Evolutionary conservation across 345 rosid genomes (phyloP).

Genomic region (Rhodamnia rubescens): DNA sequence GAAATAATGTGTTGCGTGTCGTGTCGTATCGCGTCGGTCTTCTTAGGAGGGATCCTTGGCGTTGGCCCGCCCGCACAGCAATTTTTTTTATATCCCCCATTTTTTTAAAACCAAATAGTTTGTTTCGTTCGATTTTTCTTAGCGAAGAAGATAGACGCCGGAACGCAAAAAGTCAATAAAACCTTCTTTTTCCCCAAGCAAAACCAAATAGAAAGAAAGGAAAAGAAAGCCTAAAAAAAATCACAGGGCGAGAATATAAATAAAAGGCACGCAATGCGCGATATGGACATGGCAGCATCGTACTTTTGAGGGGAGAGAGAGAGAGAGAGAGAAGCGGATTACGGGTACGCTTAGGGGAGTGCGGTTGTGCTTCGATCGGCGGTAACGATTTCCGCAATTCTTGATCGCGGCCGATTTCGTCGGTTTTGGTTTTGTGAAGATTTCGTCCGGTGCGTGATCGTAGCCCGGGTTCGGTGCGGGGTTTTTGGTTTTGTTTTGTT

Average conservation of each 20-base stretch:
- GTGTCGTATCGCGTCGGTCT: too few relatives aligned
- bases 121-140: neutral
- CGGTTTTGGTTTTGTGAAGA: neutral
- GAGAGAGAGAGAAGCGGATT: slow-evolving; percentile 7
- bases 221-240: neutral
- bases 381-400: neutral
- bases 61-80: too few relatives aligned
- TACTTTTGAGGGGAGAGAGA: neutral
- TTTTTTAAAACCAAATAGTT: too few relatives aligned
- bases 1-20: too few relatives aligned
- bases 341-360: slow-evolving; percentile 6
- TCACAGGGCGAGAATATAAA: too few relatives aligned
- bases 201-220: neutral
- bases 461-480: neutral
- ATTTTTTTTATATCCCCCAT: too few relatives aligned
- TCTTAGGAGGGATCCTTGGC: too few relatives aligned
- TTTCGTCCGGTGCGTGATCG: neutral
- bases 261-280: neutral
- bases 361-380: neutral
- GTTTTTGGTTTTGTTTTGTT: neutral
- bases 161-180: neutral
- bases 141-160: neutral
- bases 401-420: neutral
- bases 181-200: neutral
- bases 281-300: neutral